phyloP scores from a whole-genome alignment of 192 early-diverging fungal genomes.

The Coemansia reversa region DNA sequence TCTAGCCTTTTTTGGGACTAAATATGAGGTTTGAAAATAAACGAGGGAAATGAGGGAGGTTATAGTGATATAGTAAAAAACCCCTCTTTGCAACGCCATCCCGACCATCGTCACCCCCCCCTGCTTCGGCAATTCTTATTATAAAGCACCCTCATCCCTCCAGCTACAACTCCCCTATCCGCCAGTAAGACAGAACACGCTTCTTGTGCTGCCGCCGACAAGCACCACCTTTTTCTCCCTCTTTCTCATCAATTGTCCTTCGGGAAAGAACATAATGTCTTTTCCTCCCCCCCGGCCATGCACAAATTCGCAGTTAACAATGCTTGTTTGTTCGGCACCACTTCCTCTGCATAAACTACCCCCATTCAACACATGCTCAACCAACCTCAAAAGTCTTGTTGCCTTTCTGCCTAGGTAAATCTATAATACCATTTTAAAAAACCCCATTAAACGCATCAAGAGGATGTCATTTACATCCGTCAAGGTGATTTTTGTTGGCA shows the following conservation, averaged over 20 bases:
- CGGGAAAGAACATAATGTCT: constrained; percentile 5
- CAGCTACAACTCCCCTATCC: background rate
- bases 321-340: background rate
- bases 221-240: constrained; percentile 6
- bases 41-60: background rate
- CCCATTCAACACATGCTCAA: background rate
- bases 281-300: constrained; percentile 19
- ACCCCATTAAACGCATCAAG: background rate
- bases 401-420: background rate
- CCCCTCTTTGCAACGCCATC: background rate
- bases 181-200: background rate
- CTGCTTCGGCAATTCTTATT: background rate
- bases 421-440: background rate
- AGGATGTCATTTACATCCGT: no score
- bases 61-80: background rate
- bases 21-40: background rate
- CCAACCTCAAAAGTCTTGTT: background rate
- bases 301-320: constrained; percentile 16
- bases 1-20: background rate
- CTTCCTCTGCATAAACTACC: background rate
- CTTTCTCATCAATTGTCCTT: constrained; percentile 25
- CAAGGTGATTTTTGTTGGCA: no score
- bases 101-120: background rate
- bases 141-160: background rate
- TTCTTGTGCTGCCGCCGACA: background rate